Base-by-base conservation (phyloP, 345 rosid genomes). In the Tarenaya hassleriana region DNA sequence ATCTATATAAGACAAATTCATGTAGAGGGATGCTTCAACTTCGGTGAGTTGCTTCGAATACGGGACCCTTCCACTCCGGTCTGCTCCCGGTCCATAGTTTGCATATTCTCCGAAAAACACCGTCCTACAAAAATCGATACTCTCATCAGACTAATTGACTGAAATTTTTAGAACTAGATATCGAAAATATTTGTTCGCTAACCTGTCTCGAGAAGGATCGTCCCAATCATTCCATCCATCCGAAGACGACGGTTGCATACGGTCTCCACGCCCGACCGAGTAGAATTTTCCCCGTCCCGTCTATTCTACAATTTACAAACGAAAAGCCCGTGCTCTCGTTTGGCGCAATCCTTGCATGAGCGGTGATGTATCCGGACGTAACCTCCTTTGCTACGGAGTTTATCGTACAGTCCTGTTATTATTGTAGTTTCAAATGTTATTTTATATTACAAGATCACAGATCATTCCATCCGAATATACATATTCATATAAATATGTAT, bases 191-290 rank as follows among this genome's bases (percentile, higher is more conserved):
- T 4, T 3, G 9, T 35, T 7, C 40, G 72, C 77, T 38, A 63
- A 79, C 84, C 69, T 73, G 58, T 85, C 84, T 69, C 72, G 56
- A 10, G 69, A 63, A 19, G 73, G 73, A 40, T 81, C 73, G 6
- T 55, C 50, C 79, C 80, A 78, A 16, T 85, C 86, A 56, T 77
- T 75, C 95, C 89, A 84, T 14, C 79, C 89, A 24, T 67, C 84
- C 0, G 76, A 60, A 85, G 38, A 85, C 70, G 4, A 79, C 84
- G 1, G 78, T 74, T 1, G 89, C 76, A 31, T 74, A 75, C 12
- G 63, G 56, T 47, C 78, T 77, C 89, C 83, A 82, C 4, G 95
- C 95, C 52, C 87, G 45, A 1, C 89, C 95, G 4, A 82, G 83
- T 90, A 80, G 81, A 8, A 82, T 63, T 21, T 27, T 73, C 3